Evolutionary conservation across 1,139 yeast genomes (phyloP), one percentile per base, ranked within the genome.

Genomic region (Geotrichum reessii): DNA sequence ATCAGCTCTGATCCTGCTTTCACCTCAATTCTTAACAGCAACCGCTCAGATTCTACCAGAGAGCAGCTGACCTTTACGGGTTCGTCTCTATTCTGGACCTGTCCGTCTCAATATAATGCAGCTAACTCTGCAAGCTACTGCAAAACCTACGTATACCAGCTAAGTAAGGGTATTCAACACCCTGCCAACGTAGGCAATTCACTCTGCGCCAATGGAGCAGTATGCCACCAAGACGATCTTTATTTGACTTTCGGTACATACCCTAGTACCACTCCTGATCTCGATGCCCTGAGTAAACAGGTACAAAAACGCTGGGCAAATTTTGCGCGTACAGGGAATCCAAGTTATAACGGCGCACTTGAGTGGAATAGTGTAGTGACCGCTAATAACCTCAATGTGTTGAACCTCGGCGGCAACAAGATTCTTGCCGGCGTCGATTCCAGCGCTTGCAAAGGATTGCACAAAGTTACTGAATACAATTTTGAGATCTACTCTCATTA

Each of bases 151-250:
- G 57, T 65, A 47, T 71, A 71, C 56, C 62, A 65, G 44, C 55
- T 71, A 50, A 62, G 61, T 7, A 52, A 61, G 27, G 74, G 74
- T 3, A 71, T 71, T 27, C 64, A 62, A 24, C 64, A 69, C 51
- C 65, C 70, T 7, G 59, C 61, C 50, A 63, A 66, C 53, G 57
- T 52, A 5, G 63, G 55, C 0, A 46, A 54, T 6, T n/a, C 61
- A 0, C 62, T 67, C 33, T 71, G 74, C 58, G 14, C 25, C n/a
- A 40, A 52, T n/a, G 60, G 56, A 19, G 58, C 58, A 3, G 73
- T 69, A 3, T 71, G 74, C 59, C 74, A 71, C 54, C 68, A 70
- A 56, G 71, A 70, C 50, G 74, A 71, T 55, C 56, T 70, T 27
- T 65, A 65, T 46, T 62, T 67, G 12, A 62, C 67, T 3, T 70